These are phyloP conservation scores for Starmerella powellii DNA, from an alignment of 805 yeast genomes.

Conservation along the genomic window DNA sequence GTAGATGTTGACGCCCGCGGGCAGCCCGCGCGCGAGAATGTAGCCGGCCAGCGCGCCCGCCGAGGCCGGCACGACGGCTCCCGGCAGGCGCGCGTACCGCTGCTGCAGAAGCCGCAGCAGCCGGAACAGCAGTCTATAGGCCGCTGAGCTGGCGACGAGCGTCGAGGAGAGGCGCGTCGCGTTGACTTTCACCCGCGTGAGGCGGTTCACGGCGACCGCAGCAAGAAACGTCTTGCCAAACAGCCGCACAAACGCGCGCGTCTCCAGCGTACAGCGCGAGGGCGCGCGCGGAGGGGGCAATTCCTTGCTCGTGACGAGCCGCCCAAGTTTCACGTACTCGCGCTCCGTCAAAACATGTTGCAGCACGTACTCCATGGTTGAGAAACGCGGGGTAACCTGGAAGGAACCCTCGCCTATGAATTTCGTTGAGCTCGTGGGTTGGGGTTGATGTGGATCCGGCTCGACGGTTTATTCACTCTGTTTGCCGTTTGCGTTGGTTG, in stretches of 20 bases:
- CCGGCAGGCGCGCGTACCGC: background rate
- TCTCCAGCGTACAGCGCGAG: background rate
- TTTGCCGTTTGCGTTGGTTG: too few species aligned
- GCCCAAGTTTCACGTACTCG: conserved; percentile 8
- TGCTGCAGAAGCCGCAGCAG: background rate
- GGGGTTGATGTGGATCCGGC: too few species aligned
- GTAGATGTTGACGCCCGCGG: conserved; percentile 21
- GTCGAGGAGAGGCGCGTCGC: conserved; percentile 5
- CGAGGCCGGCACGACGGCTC: background rate
- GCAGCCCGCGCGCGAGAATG: conserved; percentile 20
- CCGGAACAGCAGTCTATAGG: conserved; percentile 7
- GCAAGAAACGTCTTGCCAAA: conserved; percentile 9
- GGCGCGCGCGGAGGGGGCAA: background rate
- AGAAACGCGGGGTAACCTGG: background rate
- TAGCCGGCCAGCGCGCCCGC: conserved; percentile 14
- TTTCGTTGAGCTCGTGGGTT: too few species aligned
- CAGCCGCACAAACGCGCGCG: conserved; percentile 12
- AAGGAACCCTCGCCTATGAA: background rate
- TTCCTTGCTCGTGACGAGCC: background rate
- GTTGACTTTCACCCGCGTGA: background rate
- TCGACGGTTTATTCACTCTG: too few species aligned
- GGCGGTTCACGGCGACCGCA: background rate
- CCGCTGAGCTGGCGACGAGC: conserved; percentile 7
- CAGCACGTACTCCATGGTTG: conserved; percentile 10
- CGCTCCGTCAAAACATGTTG: conserved; percentile 11